These are phyloP conservation scores for Aspergillus fijiensis DNA, from an alignment of 2,329 filamentous ascomycete genomes.

Conservation along the genomic window DNA sequence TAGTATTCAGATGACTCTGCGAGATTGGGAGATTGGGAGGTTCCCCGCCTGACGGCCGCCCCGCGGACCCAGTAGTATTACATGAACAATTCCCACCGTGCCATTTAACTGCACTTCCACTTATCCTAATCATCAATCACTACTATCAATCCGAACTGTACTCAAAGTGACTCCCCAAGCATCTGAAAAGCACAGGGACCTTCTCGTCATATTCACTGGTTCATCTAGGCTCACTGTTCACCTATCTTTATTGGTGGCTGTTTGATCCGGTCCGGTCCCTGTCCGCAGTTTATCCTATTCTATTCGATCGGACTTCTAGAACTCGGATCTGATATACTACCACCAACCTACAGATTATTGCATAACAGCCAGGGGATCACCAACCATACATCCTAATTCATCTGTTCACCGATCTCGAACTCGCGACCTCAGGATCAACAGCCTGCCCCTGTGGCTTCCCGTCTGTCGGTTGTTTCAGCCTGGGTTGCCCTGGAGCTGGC, in stretches of 20 bases:
- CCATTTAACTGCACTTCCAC: not conserved
- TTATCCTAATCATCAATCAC: not conserved
- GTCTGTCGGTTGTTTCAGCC: constrained; percentile 4
- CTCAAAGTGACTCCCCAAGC: no score
- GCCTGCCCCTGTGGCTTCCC: constrained; percentile 2
- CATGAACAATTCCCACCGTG: not conserved
- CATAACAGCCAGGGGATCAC: not conserved
- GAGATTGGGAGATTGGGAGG: not conserved
- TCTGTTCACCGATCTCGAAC: not conserved
- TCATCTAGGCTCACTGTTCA: no score
- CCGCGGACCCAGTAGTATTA: not conserved
- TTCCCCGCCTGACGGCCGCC: constrained; percentile 8
- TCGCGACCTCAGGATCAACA: not conserved
- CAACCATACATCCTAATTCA: not conserved
- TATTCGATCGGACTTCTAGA: not conserved
- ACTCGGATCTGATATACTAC: not conserved
- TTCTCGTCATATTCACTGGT: no score
- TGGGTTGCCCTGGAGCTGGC: not conserved
- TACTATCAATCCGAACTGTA: not conserved
- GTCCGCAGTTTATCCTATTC: not conserved
- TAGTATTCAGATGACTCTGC: no score
- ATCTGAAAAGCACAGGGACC: no score
- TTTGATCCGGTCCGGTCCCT: no score
- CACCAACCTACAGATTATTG: not conserved
- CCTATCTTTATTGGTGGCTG: no score